phyloP scores from a whole-genome alignment of 805 yeast species.

The Candida loeiensis region DNA sequence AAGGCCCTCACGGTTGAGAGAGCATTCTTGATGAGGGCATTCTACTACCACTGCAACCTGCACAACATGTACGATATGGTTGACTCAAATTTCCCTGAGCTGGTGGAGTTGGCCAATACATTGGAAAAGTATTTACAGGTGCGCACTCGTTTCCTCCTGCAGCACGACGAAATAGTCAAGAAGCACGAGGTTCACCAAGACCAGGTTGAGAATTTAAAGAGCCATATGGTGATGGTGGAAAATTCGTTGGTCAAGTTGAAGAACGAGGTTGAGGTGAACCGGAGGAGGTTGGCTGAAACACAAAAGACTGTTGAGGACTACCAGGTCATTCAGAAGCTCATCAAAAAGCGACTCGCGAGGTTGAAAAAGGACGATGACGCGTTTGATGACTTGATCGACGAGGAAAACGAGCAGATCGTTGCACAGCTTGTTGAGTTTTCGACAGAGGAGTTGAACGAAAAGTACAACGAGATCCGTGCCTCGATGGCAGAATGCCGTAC shows the following conservation, averaged over 20 bases:
- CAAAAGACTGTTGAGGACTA: constrained; percentile 13
- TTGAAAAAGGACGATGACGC: constrained; percentile 19
- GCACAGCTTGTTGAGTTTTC: constrained; percentile 12
- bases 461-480: constrained; percentile 10
- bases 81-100: constrained; percentile 75
- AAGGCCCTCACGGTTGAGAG: constrained; percentile 66
- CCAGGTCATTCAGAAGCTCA: constrained; percentile 12
- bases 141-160: constrained; percentile 29
- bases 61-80: constrained; percentile 50
- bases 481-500: constrained; percentile 6
- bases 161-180: constrained; percentile 20
- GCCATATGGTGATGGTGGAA: constrained; percentile 17
- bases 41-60: constrained; percentile 60
- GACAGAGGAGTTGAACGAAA: constrained; percentile 12
- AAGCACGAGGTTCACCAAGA: constrained; percentile 16
- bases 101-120: constrained; percentile 62
- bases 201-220: constrained; percentile 14
- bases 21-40: constrained; percentile 66
- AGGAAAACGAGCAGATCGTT: constrained; percentile 13
- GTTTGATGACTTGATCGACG: constrained; percentile 14
- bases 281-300: constrained; percentile 11
- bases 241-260: constrained; percentile 16
- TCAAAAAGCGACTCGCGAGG: constrained; percentile 14
- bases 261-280: constrained; percentile 17
- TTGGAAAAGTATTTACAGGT: constrained; percentile 54